phyloP scores from a whole-genome alignment of 2,329 filamentous ascomycete species.

The Ceratocystis diversiconidia region DNA sequence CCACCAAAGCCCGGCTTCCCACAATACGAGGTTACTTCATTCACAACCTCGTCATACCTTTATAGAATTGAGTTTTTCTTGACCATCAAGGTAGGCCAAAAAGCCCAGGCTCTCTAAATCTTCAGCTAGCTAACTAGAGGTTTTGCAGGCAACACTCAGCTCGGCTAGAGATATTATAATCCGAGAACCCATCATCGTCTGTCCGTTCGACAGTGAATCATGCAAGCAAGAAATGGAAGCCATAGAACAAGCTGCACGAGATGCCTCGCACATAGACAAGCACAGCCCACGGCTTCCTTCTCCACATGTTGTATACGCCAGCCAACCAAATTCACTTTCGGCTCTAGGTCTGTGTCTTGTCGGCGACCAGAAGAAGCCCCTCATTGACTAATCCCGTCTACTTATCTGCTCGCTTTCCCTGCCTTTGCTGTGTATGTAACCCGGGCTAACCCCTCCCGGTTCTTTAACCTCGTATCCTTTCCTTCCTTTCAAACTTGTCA shows the following conservation, averaged over 20 bases:
- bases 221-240: constrained; percentile 99
- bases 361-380: constrained; percentile 49
- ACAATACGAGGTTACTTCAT: constrained; percentile 73
- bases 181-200: constrained; percentile 88
- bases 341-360: constrained; percentile 51
- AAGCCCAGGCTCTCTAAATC: not conserved
- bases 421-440: not conserved
- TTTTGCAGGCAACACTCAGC: constrained; percentile 38
- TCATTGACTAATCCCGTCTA: constrained; percentile 39
- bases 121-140: constrained; percentile 48
- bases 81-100: constrained; percentile 62
- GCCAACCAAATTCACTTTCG: constrained; percentile 50
- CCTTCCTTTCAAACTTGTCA: not conserved
- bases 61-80: constrained; percentile 99
- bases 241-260: constrained; percentile 88
- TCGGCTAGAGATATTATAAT: constrained; percentile 77
- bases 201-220: constrained; percentile 82
- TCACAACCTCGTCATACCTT: constrained; percentile 82
- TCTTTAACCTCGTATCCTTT: not conserved
- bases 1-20: constrained; percentile 78
- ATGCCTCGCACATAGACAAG: constrained; percentile 73
- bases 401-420: not conserved
- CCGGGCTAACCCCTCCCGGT: not conserved
- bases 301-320: constrained; percentile 63
- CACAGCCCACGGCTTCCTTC: constrained; percentile 91